These are phyloP conservation scores for Trametes coccinea DNA, from an alignment of 768 basidiomycete species.

Conservation along the genomic window DNA sequence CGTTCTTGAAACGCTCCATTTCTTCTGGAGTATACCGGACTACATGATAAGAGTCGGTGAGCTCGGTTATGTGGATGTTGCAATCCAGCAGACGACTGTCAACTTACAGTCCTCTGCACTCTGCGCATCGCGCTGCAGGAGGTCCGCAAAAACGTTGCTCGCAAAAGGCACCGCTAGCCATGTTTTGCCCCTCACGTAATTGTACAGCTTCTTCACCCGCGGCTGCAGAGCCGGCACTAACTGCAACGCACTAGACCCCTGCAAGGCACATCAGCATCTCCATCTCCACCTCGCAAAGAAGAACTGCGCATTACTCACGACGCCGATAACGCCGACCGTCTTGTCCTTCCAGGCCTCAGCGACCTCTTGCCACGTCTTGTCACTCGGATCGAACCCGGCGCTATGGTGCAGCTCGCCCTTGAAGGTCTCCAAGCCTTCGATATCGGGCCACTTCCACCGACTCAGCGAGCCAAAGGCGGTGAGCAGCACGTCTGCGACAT, in stretches of 20 bases:
- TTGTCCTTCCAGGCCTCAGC: slow-evolving; percentile 53
- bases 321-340: slow-evolving; percentile 58
- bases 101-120: slow-evolving; percentile 45
- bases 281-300: neutral
- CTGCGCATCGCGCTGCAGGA: slow-evolving; percentile 37
- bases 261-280: neutral
- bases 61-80: neutral
- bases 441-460: slow-evolving; percentile 69
- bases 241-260: slow-evolving; percentile 67
- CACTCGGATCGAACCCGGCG: slow-evolving; percentile 54
- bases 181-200: slow-evolving; percentile 61
- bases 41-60: neutral
- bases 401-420: slow-evolving; percentile 61
- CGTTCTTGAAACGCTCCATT: slow-evolving; percentile 45
- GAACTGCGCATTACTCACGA: slow-evolving; percentile 39
- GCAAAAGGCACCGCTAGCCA: slow-evolving; percentile 54
- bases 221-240: slow-evolving; percentile 59
- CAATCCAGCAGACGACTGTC: too few relatives aligned
- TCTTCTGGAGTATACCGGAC: slow-evolving; percentile 42
- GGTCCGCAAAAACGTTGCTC: slow-evolving; percentile 39
- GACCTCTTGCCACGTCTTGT: slow-evolving; percentile 44
- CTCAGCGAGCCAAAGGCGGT: slow-evolving; percentile 54
- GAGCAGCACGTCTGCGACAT: slow-evolving; percentile 57
- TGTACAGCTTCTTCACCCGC: slow-evolving; percentile 47
- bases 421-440: slow-evolving; percentile 56